Percentiles rank a stretch among this genome's conserved stretches.
These are phyloP conservation scores for Scutellaria galericulata DNA, from an alignment of 257 asterid species.

Conservation along the genomic window DNA sequence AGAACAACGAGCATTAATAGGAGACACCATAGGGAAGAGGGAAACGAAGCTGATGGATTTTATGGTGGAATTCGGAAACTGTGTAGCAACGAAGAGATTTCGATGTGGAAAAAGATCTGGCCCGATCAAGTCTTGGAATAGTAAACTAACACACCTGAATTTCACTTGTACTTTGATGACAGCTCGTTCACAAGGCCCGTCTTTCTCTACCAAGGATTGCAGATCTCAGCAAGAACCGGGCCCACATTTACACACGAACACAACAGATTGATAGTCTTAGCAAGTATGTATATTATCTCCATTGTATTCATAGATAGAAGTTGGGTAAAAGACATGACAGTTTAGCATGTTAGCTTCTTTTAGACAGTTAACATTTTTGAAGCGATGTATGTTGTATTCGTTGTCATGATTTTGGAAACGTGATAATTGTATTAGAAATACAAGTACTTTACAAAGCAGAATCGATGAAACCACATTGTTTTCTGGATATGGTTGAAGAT, in stretches of 20 bases:
- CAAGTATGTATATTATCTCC: slow-evolving; percentile 31
- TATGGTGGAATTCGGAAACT: slow-evolving; percentile 82
- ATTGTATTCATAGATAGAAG: slow-evolving; percentile 27
- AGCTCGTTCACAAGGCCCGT: slow-evolving; percentile 27
- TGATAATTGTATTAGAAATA: slow-evolving; percentile 21
- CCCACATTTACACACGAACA: slow-evolving; percentile 10
- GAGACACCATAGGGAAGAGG: slow-evolving; percentile 77
- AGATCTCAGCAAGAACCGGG: slow-evolving; percentile 15
- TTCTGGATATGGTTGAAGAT: slow-evolving; percentile 1
- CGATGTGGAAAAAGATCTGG: slow-evolving; percentile 74
- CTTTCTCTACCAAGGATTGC: slow-evolving; percentile 1
- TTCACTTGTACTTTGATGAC: background rate
- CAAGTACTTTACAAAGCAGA: slow-evolving; percentile 18
- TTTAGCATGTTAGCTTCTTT: background rate
- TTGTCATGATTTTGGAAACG: slow-evolving; percentile 7
- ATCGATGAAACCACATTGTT: background rate
- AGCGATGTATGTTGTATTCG: slow-evolving; percentile 22
- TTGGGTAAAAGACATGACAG: slow-evolving; percentile 32
- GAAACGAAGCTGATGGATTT: slow-evolving; percentile 79
- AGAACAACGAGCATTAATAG: slow-evolving; percentile 58
- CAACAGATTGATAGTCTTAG: slow-evolving; percentile 20
- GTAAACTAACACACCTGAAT: background rate
- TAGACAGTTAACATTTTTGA: slow-evolving; percentile 16
- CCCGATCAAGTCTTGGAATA: slow-evolving; percentile 70
- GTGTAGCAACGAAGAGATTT: slow-evolving; percentile 53